phyloP scores from a whole-genome alignment of 75 land plant species.

The Cupressus sempervirens region DNA sequence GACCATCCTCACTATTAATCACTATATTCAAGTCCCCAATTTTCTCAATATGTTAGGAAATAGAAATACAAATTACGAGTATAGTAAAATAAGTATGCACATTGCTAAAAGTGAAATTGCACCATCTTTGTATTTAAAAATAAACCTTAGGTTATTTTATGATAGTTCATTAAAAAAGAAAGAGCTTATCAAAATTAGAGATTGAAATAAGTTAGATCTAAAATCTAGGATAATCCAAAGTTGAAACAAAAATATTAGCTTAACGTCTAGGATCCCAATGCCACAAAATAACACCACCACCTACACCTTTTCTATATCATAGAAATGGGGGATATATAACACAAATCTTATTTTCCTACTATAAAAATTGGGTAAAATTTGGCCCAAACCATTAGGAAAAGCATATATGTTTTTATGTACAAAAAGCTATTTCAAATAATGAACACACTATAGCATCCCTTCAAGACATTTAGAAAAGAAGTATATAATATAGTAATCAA shows the following conservation, averaged over 20 bases:
- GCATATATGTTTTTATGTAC: slow-evolving; percentile 4
- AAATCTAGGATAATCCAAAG: not conserved
- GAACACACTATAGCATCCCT: slow-evolving; percentile 5
- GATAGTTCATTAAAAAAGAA: not conserved
- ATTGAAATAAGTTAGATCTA: not conserved
- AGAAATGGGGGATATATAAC: not conserved
- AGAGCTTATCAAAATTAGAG: not conserved
- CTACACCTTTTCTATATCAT: not conserved
- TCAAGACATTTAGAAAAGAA: not conserved
- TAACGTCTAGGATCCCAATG: not conserved
- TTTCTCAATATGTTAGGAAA: not conserved
- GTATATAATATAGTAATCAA: slow-evolving; percentile 7
- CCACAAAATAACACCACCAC: slow-evolving; percentile 1
- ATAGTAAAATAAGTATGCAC: not conserved
- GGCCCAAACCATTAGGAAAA: not conserved
- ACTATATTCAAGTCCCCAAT: no score
- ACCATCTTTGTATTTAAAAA: not conserved
- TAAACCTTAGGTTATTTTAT: not conserved
- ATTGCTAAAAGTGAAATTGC: not conserved
- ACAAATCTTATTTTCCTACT: not conserved
- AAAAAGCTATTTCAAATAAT: not conserved
- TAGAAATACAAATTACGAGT: not conserved
- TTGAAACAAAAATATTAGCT: slow-evolving; percentile 2
- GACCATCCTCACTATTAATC: no score
- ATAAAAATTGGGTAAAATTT: slow-evolving; percentile 3